Conservation (phyloP, 768 basidiomycete species). For the Trametes meyenii region DNA sequence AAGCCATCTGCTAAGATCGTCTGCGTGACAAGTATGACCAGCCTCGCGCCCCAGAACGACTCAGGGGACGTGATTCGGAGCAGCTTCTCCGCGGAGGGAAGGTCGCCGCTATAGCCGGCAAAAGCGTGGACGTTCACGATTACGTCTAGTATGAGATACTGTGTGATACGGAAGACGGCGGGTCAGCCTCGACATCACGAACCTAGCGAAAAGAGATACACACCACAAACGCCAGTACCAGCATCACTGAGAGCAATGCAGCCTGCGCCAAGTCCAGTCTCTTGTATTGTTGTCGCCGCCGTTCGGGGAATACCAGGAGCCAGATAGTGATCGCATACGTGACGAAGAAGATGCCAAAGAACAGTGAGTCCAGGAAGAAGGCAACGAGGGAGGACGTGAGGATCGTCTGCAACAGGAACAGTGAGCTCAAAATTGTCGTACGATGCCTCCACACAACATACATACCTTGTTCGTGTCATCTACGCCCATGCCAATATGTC, state of each 20-base stretch:
- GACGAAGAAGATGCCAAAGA: conserved; percentile 2
- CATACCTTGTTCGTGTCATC: too few species aligned
- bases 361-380: conserved; percentile 3
- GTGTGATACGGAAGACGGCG: not conserved
- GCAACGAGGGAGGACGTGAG: not conserved
- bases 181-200: not conserved
- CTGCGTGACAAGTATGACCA: not conserved
- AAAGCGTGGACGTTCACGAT: conserved; percentile 4
- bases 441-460: too few species aligned
- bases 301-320: not conserved
- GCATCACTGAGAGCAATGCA: not conserved
- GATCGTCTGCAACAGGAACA: not conserved
- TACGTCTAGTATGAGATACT: conserved; percentile 1
- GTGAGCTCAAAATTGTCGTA: not conserved
- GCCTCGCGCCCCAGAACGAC: conserved; percentile 2
- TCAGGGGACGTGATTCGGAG: not conserved
- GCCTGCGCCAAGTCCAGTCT: not conserved
- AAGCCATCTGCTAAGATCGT: conserved; percentile 1
- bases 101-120: not conserved
- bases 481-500: too few species aligned
- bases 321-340: conserved; percentile 2
- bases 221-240: not conserved
- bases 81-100: not conserved
- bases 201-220: not conserved
- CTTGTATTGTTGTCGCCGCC: not conserved